Conservation (phyloP, 1,284 basidiomycete species). For the Moesziomyces sp. region DNA sequence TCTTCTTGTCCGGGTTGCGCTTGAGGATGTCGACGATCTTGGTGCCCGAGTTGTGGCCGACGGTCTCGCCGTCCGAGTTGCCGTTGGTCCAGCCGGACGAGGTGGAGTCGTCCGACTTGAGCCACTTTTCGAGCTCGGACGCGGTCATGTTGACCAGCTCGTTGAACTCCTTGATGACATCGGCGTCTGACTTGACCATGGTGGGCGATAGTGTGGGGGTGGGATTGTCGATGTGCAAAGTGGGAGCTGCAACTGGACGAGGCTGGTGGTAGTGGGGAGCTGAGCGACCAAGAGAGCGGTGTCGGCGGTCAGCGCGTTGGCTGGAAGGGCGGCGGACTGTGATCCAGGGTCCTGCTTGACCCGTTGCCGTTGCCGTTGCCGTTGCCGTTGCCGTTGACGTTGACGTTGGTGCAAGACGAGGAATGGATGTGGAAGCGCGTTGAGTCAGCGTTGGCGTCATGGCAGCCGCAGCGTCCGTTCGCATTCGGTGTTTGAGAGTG, state of each 20-base stretch:
- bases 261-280: too few relatives aligned
- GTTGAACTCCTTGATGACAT: constrained; percentile 61
- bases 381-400: too few relatives aligned
- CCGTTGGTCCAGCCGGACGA: constrained; percentile 58
- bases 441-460: constrained; percentile 26
- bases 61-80: constrained; percentile 46
- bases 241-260: too few relatives aligned
- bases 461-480: neutral
- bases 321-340: too few relatives aligned
- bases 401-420: neutral
- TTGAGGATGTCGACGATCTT: constrained; percentile 65
- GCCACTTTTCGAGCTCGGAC: constrained; percentile 61
- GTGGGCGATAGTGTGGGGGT: constrained; percentile 7
- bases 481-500: neutral
- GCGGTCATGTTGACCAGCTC: constrained; percentile 67
- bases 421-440: neutral
- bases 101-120: constrained; percentile 57
- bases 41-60: constrained; percentile 59
- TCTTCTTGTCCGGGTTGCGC: constrained; percentile 63
- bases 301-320: too few relatives aligned
- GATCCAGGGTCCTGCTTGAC: neutral
- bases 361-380: too few relatives aligned
- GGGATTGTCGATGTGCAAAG: neutral
- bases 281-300: too few relatives aligned
- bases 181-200: constrained; percentile 55